Base-by-base conservation (phyloP, 805 yeast genomes). In the Clavispora fructus region DNA sequence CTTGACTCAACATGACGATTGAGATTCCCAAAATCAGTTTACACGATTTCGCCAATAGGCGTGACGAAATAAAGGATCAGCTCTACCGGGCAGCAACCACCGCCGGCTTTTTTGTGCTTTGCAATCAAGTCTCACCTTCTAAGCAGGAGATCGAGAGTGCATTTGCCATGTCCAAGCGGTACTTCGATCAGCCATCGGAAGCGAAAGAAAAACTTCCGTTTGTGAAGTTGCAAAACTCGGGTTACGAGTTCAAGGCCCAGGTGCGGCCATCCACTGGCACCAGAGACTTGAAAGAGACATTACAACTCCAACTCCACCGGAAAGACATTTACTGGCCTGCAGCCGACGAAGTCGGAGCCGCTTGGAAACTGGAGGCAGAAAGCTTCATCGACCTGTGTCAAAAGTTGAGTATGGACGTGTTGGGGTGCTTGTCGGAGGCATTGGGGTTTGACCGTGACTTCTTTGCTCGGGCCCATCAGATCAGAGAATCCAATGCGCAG, bases 251-350 rank as follows among this genome's bases (percentile, higher is more conserved):
- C 35, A 45, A 52, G 25, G 56, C 67, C 7, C 70, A 66, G 42
- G 52, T 64, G 6, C 56, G 69, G 46, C 69, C 69, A n/a, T 63
- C 68, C 2, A 64, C 69, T 1, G 64, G 65, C 6, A 59, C 68
- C 0, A 55, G 60, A 7, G 69, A 65, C 47, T 59, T 60, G 45
- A 66, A 65, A 39, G 68, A 65, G 45, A 58, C 67, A 4, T 40
- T 54, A 14, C 69, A 65, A 43, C 53, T 65, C 14, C 68, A 63
- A 42, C 59, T 52, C 32, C 69, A 64, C 50, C 49, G 63, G 39
- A 46, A 52, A 37, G 52, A 60, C 31, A 52, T 50, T 17, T 61
- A 64, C 47, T 65, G 69, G 71, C 71, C 69, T 7, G 42, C 47
- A 0, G 46, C 30, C 6, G 63, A 56, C 19, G 65, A 63, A 39